Evolutionary conservation across 305 asterid species (phyloP), one percentile per base, ranked within the genome.

Genomic region (Fraxinus angustifolia): DNA sequence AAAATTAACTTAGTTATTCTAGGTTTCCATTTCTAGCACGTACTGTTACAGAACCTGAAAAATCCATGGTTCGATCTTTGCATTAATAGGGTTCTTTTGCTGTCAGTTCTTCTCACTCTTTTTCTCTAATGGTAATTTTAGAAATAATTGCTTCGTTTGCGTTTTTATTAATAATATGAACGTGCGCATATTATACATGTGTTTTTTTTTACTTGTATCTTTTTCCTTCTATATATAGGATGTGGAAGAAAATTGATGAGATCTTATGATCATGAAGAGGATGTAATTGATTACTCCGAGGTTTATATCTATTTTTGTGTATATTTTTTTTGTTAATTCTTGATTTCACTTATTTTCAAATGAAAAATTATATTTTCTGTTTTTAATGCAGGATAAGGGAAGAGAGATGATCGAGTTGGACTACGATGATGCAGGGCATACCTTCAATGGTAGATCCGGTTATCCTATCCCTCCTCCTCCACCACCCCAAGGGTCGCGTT

Each of bases 361-460:
- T 23, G 40, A 31, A 60, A 58, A 56, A 11, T 67, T 21, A 67
- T 23, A 8, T 23, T 38, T 67, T 28, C 31, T 28, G 26, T 45
- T 3, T 70, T 30, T 28, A 0, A 19, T 35, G 16, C 72, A 86
- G 88, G 88, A 19, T 53, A 86, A 83, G 79, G 28, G 85, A 76
- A 89, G 87, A 71, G 81, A 36, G 65, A 65, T 48, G 81, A 78
- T 81, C 23, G 84, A 53, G 82, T 65, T 88, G 79, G 92, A 89
- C 79, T 89, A 89, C 67, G 85, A 1, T 8, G 82, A 82, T 48
- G 56, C 88, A 56, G 86, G 86, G 68, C 87, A 90, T 26, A 87
- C 86, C 50, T 21, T 80, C 23, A 87, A 86, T 28, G 80, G 77
- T 35, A 73, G 84, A 78, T 83, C 85, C 56, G 79, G 72, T 23